Conservation (phyloP, 768 basidiomycete species). For the Amanita rubescens region DNA sequence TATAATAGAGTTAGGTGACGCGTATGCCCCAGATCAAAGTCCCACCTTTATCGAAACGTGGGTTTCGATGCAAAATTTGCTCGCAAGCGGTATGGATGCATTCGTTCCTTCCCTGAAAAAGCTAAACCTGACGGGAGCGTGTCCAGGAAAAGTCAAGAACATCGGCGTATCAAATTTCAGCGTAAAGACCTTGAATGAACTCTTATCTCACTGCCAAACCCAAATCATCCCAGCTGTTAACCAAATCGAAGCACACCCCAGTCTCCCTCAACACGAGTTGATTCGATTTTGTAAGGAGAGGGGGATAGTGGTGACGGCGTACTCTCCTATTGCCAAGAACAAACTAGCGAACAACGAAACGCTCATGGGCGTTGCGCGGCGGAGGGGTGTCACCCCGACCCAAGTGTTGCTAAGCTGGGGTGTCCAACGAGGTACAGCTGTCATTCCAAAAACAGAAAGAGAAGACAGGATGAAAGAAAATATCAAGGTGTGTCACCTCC, state of each 20-base stretch:
- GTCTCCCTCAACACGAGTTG: constrained; percentile 40
- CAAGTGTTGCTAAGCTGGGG: constrained; percentile 61
- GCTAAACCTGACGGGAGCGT: too few relatives aligned
- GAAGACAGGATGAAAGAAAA: constrained; percentile 41
- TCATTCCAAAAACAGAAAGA: constrained; percentile 57
- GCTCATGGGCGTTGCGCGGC: constrained; percentile 25
- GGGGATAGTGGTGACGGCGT: constrained; percentile 39
- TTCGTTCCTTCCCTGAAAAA: too few relatives aligned
- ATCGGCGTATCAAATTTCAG: constrained; percentile 58
- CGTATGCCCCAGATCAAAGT: constrained; percentile 12
- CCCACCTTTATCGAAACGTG: constrained; percentile 20
- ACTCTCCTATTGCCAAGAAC: constrained; percentile 35
- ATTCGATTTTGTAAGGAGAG: constrained; percentile 32
- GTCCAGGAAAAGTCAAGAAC: constrained; percentile 33
- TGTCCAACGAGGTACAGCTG: constrained; percentile 49
- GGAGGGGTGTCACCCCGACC: constrained; percentile 29
- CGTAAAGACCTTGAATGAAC: constrained; percentile 31
- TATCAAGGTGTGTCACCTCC: constrained; percentile 25
- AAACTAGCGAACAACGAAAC: constrained; percentile 26
- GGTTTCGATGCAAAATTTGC: constrained; percentile 21
- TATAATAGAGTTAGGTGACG: background rate
- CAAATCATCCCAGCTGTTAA: constrained; percentile 46
- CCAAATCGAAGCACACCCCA: constrained; percentile 53
- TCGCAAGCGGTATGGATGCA: constrained; percentile 16
- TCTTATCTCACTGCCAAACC: constrained; percentile 36